Base-by-base conservation (phyloP, 2,329 filamentous ascomycete genomes). In the Epichloe hybrida region DNA sequence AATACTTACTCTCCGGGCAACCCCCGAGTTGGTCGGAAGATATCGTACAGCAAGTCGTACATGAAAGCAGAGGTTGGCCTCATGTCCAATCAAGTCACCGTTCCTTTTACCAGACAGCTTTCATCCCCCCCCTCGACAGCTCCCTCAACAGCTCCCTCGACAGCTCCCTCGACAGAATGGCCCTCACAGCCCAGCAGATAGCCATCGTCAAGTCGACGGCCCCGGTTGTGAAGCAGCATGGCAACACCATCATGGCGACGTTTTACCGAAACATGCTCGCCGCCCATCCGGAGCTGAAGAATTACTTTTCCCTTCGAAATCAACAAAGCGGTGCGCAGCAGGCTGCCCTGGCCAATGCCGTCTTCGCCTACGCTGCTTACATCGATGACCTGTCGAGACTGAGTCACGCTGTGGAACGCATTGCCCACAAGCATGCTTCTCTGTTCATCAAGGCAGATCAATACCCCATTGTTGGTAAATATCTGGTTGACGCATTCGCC, bases 151-250 rank as follows among this genome's bases (percentile, higher is more conserved):
- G 3, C 23, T 27, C 23, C 23, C 36, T n/a, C 23, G 23, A 27
- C 23, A 27, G 23, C 23, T 27, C 23, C 23, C 23, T 35, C 12
- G 37, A 39, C 45, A 55, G 3, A 47, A 73, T 73, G 70, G 62
- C 76, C 52, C 69, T 88, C 52, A 81, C 82, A 11, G 68, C 75
- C 27, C 69, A 75, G 38, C 86, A 91, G 69, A 74, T 83, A 55
- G 69, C 75, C 54, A 81, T 84, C 57, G 82, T 93, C 71, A 90
- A 88, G 66, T 74, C 86, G 38, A 91, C 86, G 2, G 84, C 81
- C 39, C 86, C 86, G 2, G 75, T 88, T 17, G 74, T 90, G 7
- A 75, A 80, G 55, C 72, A 80, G 54, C 78, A 89, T 63, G 86
- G 86, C 65, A 70, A 71, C 17, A 69, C 74, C 44, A 87, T 90